phyloP scores from a whole-genome alignment of 768 basidiomycete genomes.

The Lactarius akahatsu region DNA sequence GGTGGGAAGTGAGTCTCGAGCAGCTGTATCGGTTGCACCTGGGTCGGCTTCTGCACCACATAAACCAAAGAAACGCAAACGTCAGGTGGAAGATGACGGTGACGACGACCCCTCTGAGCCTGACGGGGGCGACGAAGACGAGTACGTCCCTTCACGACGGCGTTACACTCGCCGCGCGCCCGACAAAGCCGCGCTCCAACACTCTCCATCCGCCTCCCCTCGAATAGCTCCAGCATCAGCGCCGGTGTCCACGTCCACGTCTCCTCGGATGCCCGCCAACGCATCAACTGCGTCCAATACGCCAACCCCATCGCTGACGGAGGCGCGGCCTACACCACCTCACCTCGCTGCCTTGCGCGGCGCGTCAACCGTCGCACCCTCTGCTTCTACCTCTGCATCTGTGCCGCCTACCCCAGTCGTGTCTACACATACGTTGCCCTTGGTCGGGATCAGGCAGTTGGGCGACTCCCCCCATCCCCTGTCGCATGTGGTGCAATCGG shows the following conservation, averaged over 20 bases:
- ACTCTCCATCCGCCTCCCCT: not conserved
- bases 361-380: not conserved
- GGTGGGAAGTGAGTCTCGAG: not conserved
- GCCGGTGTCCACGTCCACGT: not conserved
- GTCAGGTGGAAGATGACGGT: not conserved
- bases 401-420: not conserved
- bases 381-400: not conserved
- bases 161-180: not conserved
- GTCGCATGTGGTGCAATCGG: not conserved
- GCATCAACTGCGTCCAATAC: slow-evolving; percentile 1
- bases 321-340: not conserved
- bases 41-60: not conserved
- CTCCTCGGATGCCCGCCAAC: not conserved
- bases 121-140: not conserved
- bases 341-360: slow-evolving; percentile 16
- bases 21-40: too few species aligned
- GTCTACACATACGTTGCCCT: not conserved
- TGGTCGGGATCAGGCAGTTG: not conserved
- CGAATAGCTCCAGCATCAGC: not conserved
- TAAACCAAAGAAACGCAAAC: slow-evolving; percentile 17
- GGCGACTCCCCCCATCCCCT: not conserved
- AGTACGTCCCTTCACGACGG: slow-evolving; percentile 6
- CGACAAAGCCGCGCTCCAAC: slow-evolving; percentile 3
- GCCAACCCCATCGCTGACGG: slow-evolving; percentile 18
- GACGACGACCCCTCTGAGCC: not conserved